Conservation (phyloP, 306 rosid genomes). For the Delonix regia region DNA sequence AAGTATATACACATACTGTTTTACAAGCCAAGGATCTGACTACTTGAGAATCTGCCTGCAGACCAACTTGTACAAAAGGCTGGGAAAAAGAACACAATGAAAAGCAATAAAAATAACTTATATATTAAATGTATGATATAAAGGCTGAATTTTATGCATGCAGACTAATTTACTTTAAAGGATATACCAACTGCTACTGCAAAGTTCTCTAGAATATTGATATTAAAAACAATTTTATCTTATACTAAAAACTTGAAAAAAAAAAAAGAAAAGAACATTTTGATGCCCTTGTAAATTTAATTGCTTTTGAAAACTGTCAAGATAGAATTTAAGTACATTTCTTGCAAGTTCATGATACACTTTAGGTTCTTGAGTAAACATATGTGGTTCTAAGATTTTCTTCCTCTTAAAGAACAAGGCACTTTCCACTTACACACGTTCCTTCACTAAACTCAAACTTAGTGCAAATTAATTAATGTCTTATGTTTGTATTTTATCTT, state of each 20-base stretch:
- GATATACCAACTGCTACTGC: background rate
- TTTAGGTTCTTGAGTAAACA: background rate
- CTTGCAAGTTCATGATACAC: conserved; percentile 12
- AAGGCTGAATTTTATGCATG: background rate
- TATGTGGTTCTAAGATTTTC: conserved; percentile 5
- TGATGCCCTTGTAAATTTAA: conserved; percentile 8
- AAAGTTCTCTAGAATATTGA: background rate
- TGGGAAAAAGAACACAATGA: conserved; percentile 42
- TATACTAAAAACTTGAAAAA: background rate
- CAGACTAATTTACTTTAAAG: background rate
- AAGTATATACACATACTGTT: conserved; percentile 56
- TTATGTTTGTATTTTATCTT: background rate
- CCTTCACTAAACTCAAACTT: background rate
- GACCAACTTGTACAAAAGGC: conserved; percentile 86
- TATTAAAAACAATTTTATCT: background rate
- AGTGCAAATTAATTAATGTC: conserved; percentile 15
- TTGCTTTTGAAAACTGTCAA: background rate
- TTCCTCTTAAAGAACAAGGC: background rate
- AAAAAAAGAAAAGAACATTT: conserved; percentile 15
- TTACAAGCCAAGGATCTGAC: conserved; percentile 85
- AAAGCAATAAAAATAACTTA: conserved; percentile 38
- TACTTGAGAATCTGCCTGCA: conserved; percentile 76
- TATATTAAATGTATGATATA: background rate
- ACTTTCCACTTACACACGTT: background rate
- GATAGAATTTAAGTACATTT: background rate